Evolutionary conservation across 1,139 yeast genomes (phyloP).

Genomic region (Geotrichum carabidarum): DNA sequence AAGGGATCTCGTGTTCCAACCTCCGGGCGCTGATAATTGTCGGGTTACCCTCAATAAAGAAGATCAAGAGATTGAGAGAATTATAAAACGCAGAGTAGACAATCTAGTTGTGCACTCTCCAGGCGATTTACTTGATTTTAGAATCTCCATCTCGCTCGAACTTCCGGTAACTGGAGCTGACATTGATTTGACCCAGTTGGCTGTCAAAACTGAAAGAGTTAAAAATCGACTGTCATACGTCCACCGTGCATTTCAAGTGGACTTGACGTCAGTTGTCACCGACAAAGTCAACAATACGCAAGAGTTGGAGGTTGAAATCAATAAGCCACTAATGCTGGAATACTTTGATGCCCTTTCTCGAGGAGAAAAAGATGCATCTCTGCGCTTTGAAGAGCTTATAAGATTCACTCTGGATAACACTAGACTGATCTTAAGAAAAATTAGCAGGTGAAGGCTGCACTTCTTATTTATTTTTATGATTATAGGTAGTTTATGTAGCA

Average conservation of each 20-base stretch:
- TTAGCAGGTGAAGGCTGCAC: conserved; percentile 21
- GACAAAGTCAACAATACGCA: conserved; percentile 25
- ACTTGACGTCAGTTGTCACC: conserved; percentile 35
- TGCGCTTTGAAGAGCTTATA: conserved; percentile 36
- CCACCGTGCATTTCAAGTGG: conserved; percentile 33
- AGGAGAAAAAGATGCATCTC: conserved; percentile 29
- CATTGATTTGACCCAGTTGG: conserved; percentile 16
- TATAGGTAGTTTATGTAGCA: background rate
- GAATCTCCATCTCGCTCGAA: conserved; percentile 73
- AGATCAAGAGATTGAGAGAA: conserved; percentile 49
- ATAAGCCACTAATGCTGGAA: conserved; percentile 54
- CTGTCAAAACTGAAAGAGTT: conserved; percentile 46
- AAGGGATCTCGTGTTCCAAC: conserved; percentile 25
- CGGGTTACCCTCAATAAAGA: conserved; percentile 33
- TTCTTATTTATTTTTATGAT: background rate
- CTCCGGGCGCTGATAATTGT: conserved; percentile 39
- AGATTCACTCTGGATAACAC: conserved; percentile 34
- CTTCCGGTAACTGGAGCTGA: conserved; percentile 43
- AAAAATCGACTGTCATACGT: conserved; percentile 42
- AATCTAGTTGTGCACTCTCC: conserved; percentile 72
- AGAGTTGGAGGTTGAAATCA: conserved; percentile 55
- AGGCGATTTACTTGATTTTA: conserved; percentile 67
- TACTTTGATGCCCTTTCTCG: conserved; percentile 48
- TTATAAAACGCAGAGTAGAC: conserved; percentile 66
- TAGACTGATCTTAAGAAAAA: conserved; percentile 24